Conservation (phyloP, 371 early-diverging fungal species). For the Rhizopus delemar region DNA sequence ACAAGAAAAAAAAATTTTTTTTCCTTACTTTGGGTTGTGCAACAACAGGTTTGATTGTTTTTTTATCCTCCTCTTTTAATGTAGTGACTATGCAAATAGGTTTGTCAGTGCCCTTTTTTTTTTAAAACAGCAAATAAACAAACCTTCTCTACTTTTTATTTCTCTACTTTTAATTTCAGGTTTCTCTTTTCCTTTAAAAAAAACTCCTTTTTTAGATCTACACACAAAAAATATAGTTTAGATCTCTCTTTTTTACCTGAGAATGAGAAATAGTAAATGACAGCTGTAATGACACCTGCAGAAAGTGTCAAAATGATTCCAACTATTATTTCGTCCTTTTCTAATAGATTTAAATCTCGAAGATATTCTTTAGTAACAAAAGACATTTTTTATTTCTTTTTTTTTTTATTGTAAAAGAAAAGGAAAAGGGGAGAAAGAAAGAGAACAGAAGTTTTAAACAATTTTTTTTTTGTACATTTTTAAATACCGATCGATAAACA, state of each 20-base stretch:
- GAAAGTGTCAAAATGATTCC: conserved; percentile 1
- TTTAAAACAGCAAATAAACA: background rate
- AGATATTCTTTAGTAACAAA: conserved; percentile 1
- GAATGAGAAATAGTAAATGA: conserved; percentile 4
- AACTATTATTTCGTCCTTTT: background rate
- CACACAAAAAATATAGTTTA: background rate
- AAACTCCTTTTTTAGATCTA: background rate
- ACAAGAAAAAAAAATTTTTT: background rate
- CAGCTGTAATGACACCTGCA: conserved; percentile 7
- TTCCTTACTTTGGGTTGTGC: background rate
- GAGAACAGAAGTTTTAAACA: conserved; percentile 2
- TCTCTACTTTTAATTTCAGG: background rate
- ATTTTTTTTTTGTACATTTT: background rate
- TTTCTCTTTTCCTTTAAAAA: background rate
- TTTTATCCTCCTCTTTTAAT: background rate
- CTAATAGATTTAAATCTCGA: background rate
- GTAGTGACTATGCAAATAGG: too few relatives aligned
- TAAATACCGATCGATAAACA: background rate
- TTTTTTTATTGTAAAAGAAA: background rate
- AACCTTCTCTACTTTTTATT: background rate
- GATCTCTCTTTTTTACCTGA: background rate
- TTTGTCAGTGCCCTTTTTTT: background rate
- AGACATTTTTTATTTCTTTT: conserved; percentile 3
- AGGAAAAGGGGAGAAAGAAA: background rate
- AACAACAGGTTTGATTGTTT: background rate